Conservation (phyloP, 768 basidiomycete species). For the Naematelia aurantialba region DNA sequence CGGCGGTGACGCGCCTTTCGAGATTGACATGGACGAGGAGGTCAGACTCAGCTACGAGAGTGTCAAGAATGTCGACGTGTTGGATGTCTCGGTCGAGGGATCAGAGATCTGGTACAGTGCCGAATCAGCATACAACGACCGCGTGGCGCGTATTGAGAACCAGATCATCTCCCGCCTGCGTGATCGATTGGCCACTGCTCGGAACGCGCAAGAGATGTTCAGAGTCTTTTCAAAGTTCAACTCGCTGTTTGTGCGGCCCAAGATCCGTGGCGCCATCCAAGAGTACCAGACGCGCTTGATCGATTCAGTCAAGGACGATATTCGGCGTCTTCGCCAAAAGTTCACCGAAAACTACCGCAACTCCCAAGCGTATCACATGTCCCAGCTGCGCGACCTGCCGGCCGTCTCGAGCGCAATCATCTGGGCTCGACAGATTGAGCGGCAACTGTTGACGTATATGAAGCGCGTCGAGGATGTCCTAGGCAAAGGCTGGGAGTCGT, state of each 20-base stretch:
- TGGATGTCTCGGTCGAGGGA: constrained; percentile 93
- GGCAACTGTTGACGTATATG: constrained; percentile 94
- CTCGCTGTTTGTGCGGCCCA: constrained; percentile 89
- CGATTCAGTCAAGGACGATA: constrained; percentile 97
- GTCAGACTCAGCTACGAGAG: constrained; percentile 94
- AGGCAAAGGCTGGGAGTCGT: constrained; percentile 94
- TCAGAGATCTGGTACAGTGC: constrained; percentile 97
- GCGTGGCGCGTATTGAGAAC: constrained; percentile 94
- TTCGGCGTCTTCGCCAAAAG: constrained; percentile 92
- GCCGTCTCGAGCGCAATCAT: constrained; percentile 98
- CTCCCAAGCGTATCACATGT: constrained; percentile 96
- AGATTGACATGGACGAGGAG: constrained; percentile 97
- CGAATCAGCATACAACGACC: constrained; percentile 96
- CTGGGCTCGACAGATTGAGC: constrained; percentile 98
- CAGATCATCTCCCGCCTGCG: constrained; percentile 92
- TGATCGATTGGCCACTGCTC: constrained; percentile 86
- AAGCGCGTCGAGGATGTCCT: constrained; percentile 98
- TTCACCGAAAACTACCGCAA: constrained; percentile 95
- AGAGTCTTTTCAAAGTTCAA: constrained; percentile 98
- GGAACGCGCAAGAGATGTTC: constrained; percentile 99
- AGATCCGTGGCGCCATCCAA: constrained; percentile 97
- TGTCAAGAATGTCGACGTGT: constrained; percentile 92
- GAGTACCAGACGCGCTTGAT: constrained; percentile 99
- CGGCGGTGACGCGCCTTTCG: constrained; percentile 61
- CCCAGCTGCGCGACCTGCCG: constrained; percentile 95